Evolutionary conservation across 805 yeast species (phyloP), one percentile per base, ranked within the genome.

Genomic region (Wickerhamiella hasegawae): DNA sequence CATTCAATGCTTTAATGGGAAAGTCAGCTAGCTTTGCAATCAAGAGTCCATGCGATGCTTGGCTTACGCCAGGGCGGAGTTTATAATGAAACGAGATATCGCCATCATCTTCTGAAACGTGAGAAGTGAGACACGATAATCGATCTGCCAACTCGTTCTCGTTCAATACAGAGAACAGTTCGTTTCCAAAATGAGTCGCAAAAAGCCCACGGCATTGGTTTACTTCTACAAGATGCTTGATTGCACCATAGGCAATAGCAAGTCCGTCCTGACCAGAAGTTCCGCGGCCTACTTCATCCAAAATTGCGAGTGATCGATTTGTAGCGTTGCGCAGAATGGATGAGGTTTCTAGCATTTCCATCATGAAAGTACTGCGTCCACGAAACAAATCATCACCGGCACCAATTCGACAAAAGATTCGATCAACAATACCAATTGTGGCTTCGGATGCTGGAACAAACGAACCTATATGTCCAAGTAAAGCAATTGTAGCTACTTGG

Each of bases 221-320:
- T 3, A 52, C 52, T 16, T 58, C 53, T 11, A 70, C 44, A 36
- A 84, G 55, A 47, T 73, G 69, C 27, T 68, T 53, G 32, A 84
- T 54, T 0, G 85, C 66, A 0, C 92, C 85, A 59, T 63, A 81
- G 1, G 95, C 93, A 36, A 84, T 73, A 1, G 94, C 78, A 3
- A 79, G 61, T 1, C 95, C 95, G 56, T 84, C 95, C 34, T 61
- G 62, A 0, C 82, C 76, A 37, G 92, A 77, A 0, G 95, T 84
- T 0, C 95, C 95, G 36, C 94, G 62, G 1, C 95, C 95, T 17
- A 84, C 73, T 48, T 84, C 95, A 54, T 84, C 95, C 37, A 84
- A 61, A 17, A 84, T 73, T 0, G 87, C 79, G 41, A 84, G 58
- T 0, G 94, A 81, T 24, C 65, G 59, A 1, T 59, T 45, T 0